Percentiles rank a stretch among this genome's conserved stretches.
phyloP scores from a whole-genome alignment of 2,329 filamentous ascomycete genomes.

The Botrytis hyacinthi region DNA sequence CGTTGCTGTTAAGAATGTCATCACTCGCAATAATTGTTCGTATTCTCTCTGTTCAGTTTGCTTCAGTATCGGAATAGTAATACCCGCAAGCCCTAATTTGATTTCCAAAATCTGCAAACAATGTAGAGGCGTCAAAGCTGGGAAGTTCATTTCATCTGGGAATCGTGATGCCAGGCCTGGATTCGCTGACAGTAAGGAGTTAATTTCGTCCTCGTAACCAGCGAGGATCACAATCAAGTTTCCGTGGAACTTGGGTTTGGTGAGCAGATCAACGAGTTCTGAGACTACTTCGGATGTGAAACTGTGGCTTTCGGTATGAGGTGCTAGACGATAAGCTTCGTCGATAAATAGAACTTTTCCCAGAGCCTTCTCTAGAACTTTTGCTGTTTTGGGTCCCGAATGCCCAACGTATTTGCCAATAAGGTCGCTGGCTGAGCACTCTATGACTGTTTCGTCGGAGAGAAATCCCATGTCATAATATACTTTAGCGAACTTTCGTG shows the following conservation, averaged over 20 bases:
- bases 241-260: conserved; percentile 45
- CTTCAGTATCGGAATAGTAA: conserved; percentile 12
- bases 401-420: conserved; percentile 67
- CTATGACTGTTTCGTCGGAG: conserved; percentile 54
- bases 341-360: conserved; percentile 18
- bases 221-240: conserved; percentile 55
- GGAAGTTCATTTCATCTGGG: conserved; percentile 43
- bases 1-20: conserved; percentile 19
- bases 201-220: conserved; percentile 54
- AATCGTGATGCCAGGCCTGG: conserved; percentile 54
- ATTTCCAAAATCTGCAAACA: conserved; percentile 25
- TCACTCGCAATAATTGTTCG: conserved; percentile 1
- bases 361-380: conserved; percentile 9
- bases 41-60: neutral
- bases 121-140: conserved; percentile 6
- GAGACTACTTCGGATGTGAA: conserved; percentile 69
- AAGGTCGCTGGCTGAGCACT: conserved; percentile 65
- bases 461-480: conserved; percentile 74
- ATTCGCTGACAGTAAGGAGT: conserved; percentile 49
- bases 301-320: conserved; percentile 59
- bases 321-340: conserved; percentile 15
- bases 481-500: conserved; percentile 69
- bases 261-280: conserved; percentile 58
- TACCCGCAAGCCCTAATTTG: conserved; percentile 16
- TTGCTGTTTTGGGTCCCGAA: conserved; percentile 45